Evolutionary conservation across 2,329 filamentous ascomycete genomes (phyloP).

Genomic region (Fusarium camptoceras): DNA sequence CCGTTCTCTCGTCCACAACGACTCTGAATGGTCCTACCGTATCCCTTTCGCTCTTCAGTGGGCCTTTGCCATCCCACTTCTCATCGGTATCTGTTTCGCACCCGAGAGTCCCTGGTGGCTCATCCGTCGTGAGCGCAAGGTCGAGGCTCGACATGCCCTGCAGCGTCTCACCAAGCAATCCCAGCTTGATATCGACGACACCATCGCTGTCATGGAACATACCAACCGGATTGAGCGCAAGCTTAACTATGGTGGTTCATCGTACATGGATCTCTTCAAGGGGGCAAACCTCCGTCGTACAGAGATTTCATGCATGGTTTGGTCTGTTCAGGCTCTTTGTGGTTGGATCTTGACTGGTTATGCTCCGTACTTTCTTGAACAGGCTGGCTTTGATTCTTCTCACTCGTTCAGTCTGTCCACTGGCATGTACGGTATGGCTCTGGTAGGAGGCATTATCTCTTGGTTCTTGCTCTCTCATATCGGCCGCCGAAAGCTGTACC

Average conservation of each 20-base stretch:
- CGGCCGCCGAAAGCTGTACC: constrained; percentile 56
- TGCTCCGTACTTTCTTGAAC: constrained; percentile 55
- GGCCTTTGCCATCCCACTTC: constrained; percentile 53
- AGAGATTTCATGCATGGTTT: constrained; percentile 45
- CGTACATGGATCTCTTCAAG: constrained; percentile 31
- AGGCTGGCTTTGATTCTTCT: constrained; percentile 54
- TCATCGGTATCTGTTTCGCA: constrained; percentile 51
- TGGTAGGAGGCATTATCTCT: constrained; percentile 55
- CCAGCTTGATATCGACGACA: constrained; percentile 56
- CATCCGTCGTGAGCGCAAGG: constrained; percentile 51
- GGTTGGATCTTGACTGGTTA: constrained; percentile 39
- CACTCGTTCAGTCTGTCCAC: constrained; percentile 55
- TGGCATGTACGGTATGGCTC: constrained; percentile 54
- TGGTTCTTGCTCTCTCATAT: constrained; percentile 54
- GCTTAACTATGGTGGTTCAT: constrained; percentile 49
- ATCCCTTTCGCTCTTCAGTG: constrained; percentile 57
- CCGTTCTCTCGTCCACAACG: constrained; percentile 46
- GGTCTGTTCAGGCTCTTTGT: constrained; percentile 41
- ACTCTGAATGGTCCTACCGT: constrained; percentile 44
- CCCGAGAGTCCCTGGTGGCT: constrained; percentile 57
- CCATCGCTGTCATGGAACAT: constrained; percentile 55
- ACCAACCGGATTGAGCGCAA: constrained; percentile 57
- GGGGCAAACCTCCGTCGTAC: constrained; percentile 45
- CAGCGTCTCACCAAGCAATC: constrained; percentile 46
- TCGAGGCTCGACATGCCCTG: constrained; percentile 49